Percentiles rank a stretch among this genome's conserved stretches.
These are phyloP conservation scores for Hanseniaspora thailandica DNA, from an alignment of 805 yeast genomes.

Conservation along the genomic window DNA sequence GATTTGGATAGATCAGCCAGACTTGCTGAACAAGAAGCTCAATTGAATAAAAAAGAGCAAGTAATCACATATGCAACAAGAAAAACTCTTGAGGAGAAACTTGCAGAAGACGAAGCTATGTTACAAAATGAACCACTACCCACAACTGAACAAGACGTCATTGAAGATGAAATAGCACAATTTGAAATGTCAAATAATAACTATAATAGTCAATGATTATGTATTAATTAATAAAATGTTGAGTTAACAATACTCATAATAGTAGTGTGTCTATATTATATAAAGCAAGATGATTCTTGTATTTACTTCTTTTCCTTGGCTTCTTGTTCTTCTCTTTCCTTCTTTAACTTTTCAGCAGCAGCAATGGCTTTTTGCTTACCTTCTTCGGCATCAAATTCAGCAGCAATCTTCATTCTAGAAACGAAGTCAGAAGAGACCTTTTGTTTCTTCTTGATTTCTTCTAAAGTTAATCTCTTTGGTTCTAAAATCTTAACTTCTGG, in stretches of 20 bases:
- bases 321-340: not conserved
- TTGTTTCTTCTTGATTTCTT: slow-evolving; percentile 32
- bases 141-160: not conserved
- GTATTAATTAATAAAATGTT: not conserved
- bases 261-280: too few species aligned
- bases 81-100: not conserved
- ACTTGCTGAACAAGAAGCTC: not conserved
- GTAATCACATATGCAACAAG: not conserved
- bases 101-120: slow-evolving; percentile 8
- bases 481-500: slow-evolving; percentile 33
- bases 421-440: slow-evolving; percentile 32
- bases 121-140: not conserved
- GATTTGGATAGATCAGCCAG: slow-evolving; percentile 27
- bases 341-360: slow-evolving; percentile 8
- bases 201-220: not conserved
- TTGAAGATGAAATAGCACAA: not conserved
- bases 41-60: not conserved
- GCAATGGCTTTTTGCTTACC: slow-evolving; percentile 14
- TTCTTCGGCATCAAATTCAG: slow-evolving; percentile 22
- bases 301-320: not conserved
- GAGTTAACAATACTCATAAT: too few species aligned
- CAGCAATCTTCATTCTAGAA: slow-evolving; percentile 23
- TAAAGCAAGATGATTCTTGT: too few species aligned
- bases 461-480: slow-evolving; percentile 33
- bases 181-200: not conserved